These are phyloP conservation scores for Seminavis robusta DNA, from an alignment of 108 stramenopile species.

Conservation along the genomic window DNA sequence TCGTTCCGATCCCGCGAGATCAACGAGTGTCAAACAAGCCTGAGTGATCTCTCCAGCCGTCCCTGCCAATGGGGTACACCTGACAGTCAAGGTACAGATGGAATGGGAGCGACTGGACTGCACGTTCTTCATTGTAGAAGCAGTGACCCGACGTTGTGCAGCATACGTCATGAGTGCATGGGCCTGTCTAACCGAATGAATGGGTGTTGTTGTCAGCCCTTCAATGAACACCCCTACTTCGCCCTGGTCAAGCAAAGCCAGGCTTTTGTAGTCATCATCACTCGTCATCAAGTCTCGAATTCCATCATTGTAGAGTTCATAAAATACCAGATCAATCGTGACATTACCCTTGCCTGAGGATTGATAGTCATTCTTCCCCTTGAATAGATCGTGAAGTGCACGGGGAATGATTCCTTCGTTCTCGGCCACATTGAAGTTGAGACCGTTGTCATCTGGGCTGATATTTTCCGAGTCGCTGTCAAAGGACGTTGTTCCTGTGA, in stretches of 20 bases:
- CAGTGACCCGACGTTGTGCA: slow-evolving; percentile 55
- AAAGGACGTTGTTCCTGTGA: too few relatives aligned
- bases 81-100: slow-evolving; percentile 86
- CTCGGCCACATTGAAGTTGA: too few relatives aligned
- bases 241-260: slow-evolving; percentile 24
- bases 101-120: slow-evolving; percentile 86
- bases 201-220: slow-evolving; percentile 45
- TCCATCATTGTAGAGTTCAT: slow-evolving; percentile 99
- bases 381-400: slow-evolving; percentile 89
- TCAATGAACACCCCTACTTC: slow-evolving; percentile 65
- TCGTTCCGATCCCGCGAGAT: slow-evolving; percentile 95
- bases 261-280: slow-evolving; percentile 28
- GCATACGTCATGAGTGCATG: slow-evolving; percentile 59
- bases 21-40: slow-evolving; percentile 95
- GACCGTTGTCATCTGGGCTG: too few relatives aligned
- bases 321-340: slow-evolving; percentile 89
- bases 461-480: too few relatives aligned
- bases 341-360: slow-evolving; percentile 76
- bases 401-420: slow-evolving; percentile 93
- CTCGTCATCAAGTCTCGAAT: slow-evolving; percentile 69
- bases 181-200: slow-evolving; percentile 52
- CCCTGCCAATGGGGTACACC: slow-evolving; percentile 16
- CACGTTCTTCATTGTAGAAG: slow-evolving; percentile 89
- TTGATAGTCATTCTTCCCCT: slow-evolving; percentile 49
- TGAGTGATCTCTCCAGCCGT: slow-evolving; percentile 65